Evolutionary conservation across 352 stramenopile genomes (phyloP).

Genomic region (Lagenidium giganteum): DNA sequence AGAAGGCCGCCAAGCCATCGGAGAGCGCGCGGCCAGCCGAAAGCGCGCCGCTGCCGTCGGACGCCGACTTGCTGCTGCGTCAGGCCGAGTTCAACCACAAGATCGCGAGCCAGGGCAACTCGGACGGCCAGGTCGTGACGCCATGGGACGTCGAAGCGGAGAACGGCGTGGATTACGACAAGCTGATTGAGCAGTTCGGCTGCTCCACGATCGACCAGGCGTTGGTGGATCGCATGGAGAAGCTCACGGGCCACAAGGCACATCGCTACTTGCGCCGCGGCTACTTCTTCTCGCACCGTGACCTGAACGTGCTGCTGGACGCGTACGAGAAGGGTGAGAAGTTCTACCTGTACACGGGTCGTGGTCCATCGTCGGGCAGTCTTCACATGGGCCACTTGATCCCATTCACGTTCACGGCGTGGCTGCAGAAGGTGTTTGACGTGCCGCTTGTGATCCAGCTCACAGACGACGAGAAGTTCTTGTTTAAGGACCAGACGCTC

Average conservation of each 20-base stretch:
- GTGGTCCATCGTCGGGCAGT: conserved; percentile 94
- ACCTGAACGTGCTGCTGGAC: conserved; percentile 95
- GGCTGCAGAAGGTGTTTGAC: conserved; percentile 98
- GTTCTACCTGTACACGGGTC: conserved; percentile 99
- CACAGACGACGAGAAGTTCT: conserved; percentile 99
- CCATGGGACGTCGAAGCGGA: conserved; percentile 94
- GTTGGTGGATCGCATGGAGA: conserved; percentile 94
- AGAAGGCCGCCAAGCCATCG: conserved; percentile 54
- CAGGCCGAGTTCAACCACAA: conserved; percentile 75
- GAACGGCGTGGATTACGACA: conserved; percentile 98
- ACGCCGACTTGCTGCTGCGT: conserved; percentile 55
- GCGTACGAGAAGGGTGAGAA: conserved; percentile 94
- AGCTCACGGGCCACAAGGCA: conserved; percentile 89
- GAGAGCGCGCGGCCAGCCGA: conserved; percentile 67
- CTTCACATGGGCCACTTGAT: conserved; percentile 99
- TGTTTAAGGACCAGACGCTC: conserved; percentile 97
- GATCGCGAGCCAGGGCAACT: conserved; percentile 40
- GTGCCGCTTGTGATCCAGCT: conserved; percentile 99
- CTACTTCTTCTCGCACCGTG: conserved; percentile 99
- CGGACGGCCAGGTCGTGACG: conserved; percentile 81
- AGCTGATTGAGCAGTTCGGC: conserved; percentile 98
- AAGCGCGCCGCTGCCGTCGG: conserved; percentile 50
- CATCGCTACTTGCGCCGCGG: conserved; percentile 98
- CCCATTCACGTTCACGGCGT: conserved; percentile 99
- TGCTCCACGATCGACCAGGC: conserved; percentile 91